Evolutionary conservation across 495 filamentous ascomycete species (phyloP).

Genomic region (Penicillium longicatenatum): DNA sequence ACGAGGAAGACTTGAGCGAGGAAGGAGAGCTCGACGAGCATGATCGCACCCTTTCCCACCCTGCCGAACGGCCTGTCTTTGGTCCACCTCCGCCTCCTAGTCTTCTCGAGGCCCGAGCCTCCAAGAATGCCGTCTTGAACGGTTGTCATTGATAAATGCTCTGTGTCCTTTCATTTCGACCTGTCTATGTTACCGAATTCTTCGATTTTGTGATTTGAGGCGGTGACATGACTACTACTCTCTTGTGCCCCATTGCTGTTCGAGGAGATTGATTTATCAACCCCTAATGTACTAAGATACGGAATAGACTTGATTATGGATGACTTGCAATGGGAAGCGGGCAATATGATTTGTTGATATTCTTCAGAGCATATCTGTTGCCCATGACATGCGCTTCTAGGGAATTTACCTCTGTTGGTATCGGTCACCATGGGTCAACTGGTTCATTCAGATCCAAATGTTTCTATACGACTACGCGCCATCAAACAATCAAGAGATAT

Average conservation of each 20-base stretch:
- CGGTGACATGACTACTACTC: neutral
- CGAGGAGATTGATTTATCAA: neutral
- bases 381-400: neutral
- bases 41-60: constrained; percentile 31
- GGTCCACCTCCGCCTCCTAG: constrained; percentile 59
- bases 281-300: neutral
- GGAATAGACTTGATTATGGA: neutral
- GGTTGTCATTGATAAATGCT: constrained; percentile 40
- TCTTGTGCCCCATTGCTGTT: constrained; percentile 1
- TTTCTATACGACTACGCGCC: constrained; percentile 45
- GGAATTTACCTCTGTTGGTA: constrained; percentile 6
- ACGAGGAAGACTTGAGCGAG: constrained; percentile 67
- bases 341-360: neutral
- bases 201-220: neutral
- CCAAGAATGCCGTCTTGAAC: constrained; percentile 50
- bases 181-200: neutral
- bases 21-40: constrained; percentile 67
- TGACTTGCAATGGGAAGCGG: neutral
- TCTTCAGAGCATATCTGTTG: neutral
- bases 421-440: constrained; percentile 4
- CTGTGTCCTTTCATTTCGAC: neutral
- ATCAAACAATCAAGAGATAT: constrained; percentile 22
- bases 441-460: constrained; percentile 22
- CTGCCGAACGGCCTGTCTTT: constrained; percentile 53
- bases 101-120: constrained; percentile 47